Base-by-base conservation (phyloP, 352 stramenopile species). In the Blastocystis sp. region DNA sequence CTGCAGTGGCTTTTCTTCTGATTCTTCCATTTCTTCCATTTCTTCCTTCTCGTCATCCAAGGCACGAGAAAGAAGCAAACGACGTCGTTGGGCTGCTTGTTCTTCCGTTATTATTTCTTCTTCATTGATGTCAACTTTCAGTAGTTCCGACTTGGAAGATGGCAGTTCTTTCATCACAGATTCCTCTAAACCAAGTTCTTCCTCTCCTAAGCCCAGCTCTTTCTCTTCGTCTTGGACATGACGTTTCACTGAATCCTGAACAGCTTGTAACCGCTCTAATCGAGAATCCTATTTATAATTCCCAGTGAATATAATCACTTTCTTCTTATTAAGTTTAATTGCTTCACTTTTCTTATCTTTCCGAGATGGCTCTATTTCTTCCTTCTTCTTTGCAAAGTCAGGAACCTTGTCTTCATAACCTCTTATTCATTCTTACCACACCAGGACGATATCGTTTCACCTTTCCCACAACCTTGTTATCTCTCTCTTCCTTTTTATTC, bases 401-500 rank as follows among this genome's bases (percentile, higher is more conserved):
- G 73, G 73, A 54, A 68, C 73, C 73, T 84, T 44, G 6, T 19
- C 15, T 0, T 84, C 6, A 84, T 54, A 44, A 19, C 30, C 1
- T 33, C 5, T 56, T 17, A 30, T 5, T 51, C 17, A 70, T 37
- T 35, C 24, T 13, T 69, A 68, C 73, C 44, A 84, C 42, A 53
- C 73, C 73, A n/a, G 73, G 73, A 53, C 73, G 73, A 84, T 84
- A 84, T 40, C 73, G 73, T 27, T 60, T 53, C 27, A 84, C 53
- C 33, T 48, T 66, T 19, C 73, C 73, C 15, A 33, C 68, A 33
- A 42, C 35, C 27, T 68, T 64, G 17, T 30, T 30, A 13, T 42
- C 33, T 6, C 59, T 64, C 27, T 84, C 44, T 19, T 84, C 73
- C n/a, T 68, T 84, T 40, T 69, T 30, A 24, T 84, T 84, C 24